Percentiles rank a stretch among this genome's conserved stretches.
phyloP scores from a whole-genome alignment of 2,329 filamentous ascomycete genomes.

The Trichoderma sp. region DNA sequence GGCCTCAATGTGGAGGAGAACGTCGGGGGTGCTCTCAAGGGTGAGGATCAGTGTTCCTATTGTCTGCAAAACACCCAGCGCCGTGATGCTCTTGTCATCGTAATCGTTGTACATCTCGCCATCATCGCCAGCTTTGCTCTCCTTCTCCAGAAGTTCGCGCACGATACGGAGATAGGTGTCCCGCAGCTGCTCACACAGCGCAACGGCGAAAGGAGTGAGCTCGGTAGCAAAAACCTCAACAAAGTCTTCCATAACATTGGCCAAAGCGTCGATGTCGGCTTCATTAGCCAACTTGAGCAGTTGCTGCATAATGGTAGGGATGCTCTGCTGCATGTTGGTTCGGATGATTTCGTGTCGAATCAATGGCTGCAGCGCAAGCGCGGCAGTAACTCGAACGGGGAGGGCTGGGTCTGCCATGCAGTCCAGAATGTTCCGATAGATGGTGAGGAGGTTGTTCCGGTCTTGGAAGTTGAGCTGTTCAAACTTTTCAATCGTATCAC shows the following conservation, averaged over 20 bases:
- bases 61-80: slow-evolving; percentile 92
- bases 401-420: slow-evolving; percentile 95
- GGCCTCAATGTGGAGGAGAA: slow-evolving; percentile 89
- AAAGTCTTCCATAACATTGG: slow-evolving; percentile 99
- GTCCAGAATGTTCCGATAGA: slow-evolving; percentile 95
- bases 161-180: slow-evolving; percentile 96
- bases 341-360: slow-evolving; percentile 95
- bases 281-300: slow-evolving; percentile 95
- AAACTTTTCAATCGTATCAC: slow-evolving; percentile 97
- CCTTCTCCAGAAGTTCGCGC: slow-evolving; percentile 85
- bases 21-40: slow-evolving; percentile 93
- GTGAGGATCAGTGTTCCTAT: slow-evolving; percentile 97
- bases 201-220: slow-evolving; percentile 94
- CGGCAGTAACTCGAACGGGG: slow-evolving; percentile 90
- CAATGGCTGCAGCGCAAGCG: slow-evolving; percentile 88
- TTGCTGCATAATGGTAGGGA: slow-evolving; percentile 99
- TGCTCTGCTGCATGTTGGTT: slow-evolving; percentile 94
- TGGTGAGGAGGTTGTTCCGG: slow-evolving; percentile 88
- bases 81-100: slow-evolving; percentile 98
- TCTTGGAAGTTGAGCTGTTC: slow-evolving; percentile 97
- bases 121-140: slow-evolving; percentile 72
- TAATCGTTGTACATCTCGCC: slow-evolving; percentile 86
- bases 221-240: slow-evolving; percentile 98
- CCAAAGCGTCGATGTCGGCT: slow-evolving; percentile 93
- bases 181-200: slow-evolving; percentile 89